These are phyloP conservation scores for Tolypocladium tundrense DNA, from an alignment of 2,329 filamentous ascomycete species.

Conservation along the genomic window DNA sequence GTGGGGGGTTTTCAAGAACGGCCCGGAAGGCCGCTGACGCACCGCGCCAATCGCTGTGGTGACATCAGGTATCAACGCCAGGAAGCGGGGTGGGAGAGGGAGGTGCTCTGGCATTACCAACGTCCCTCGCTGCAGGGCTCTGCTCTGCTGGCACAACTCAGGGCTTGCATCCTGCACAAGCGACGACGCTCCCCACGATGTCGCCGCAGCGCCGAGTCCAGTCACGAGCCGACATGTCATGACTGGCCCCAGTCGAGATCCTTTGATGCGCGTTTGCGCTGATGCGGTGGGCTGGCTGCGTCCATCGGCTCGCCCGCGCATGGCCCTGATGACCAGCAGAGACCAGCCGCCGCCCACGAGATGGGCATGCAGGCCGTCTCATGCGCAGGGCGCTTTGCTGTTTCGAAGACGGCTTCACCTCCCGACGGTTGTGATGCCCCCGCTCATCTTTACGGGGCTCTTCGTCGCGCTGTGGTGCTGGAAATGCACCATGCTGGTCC, in stretches of 20 bases:
- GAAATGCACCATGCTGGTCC: constrained; percentile 63
- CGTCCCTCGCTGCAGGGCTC: neutral
- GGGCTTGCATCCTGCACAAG: constrained; percentile 2
- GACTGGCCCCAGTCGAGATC: constrained; percentile 1
- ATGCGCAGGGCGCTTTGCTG: neutral
- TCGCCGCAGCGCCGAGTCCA: constrained; percentile 11
- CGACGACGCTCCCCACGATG: constrained; percentile 7
- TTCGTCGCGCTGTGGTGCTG: constrained; percentile 54
- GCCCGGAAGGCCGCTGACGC: neutral
- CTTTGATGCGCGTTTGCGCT: neutral
- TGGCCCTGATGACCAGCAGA: neutral
- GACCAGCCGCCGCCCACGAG: neutral
- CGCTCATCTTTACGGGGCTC: constrained; percentile 55
- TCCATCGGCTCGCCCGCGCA: neutral
- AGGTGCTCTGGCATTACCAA: neutral
- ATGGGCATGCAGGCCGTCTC: neutral
- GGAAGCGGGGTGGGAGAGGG: neutral
- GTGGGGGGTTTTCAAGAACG: neutral
- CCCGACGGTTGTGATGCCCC: constrained; percentile 45
- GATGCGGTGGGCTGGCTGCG: neutral
- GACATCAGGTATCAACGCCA: neutral
- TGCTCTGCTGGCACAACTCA: neutral
- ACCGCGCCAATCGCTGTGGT: neutral
- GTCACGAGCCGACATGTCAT: constrained; percentile 20
- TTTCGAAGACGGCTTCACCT: constrained; percentile 17